Percentiles rank a stretch among this genome's conserved stretches.
These are phyloP conservation scores for Luffa acutangula DNA, from an alignment of 306 rosid genomes.

Conservation along the genomic window DNA sequence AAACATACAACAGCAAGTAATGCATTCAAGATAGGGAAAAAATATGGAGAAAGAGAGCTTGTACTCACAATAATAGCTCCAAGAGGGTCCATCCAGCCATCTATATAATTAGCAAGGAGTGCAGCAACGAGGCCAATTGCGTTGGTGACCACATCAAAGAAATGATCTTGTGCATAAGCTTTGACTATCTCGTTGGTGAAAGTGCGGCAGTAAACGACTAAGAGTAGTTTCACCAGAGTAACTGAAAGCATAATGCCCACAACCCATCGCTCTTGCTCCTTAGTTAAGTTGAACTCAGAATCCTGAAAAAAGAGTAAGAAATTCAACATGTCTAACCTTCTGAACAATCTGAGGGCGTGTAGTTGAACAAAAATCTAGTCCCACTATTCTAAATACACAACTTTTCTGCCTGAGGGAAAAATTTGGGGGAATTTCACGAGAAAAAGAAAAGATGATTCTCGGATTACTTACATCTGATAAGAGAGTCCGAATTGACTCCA, in stretches of 20 bases:
- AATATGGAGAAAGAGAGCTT: constrained; percentile 11
- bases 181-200: constrained; percentile 80
- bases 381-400: background rate
- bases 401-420: background rate
- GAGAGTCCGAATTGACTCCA: constrained; percentile 78
- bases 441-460: background rate
- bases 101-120: constrained; percentile 72
- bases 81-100: constrained; percentile 89
- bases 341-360: background rate
- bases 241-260: constrained; percentile 90
- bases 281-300: constrained; percentile 43
- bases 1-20: background rate
- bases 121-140: constrained; percentile 87
- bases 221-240: constrained; percentile 64
- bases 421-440: background rate
- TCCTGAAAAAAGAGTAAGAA: constrained; percentile 26
- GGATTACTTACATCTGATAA: constrained; percentile 47
- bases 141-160: constrained; percentile 95
- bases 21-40: background rate
- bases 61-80: constrained; percentile 91
- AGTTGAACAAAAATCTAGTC: background rate
- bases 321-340: background rate
- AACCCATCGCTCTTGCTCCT: constrained; percentile 81
- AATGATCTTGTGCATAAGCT: constrained; percentile 98
- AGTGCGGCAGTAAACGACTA: constrained; percentile 75